phyloP scores from a whole-genome alignment of 2,329 filamentous ascomycete genomes.

The Drechmeria coniospora region DNA sequence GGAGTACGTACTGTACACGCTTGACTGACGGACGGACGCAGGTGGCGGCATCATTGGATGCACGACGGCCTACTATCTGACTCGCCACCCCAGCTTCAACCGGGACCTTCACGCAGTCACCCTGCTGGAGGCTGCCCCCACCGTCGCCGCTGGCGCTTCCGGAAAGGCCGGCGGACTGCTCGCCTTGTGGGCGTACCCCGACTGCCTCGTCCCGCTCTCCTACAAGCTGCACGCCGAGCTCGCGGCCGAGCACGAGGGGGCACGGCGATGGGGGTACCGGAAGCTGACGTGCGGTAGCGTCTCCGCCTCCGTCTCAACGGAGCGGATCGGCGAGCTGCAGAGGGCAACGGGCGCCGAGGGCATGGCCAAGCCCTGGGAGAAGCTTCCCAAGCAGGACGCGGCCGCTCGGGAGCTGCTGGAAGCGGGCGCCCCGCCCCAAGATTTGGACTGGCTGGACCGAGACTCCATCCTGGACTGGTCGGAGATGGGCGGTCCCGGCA shows the following conservation, averaged over 20 bases:
- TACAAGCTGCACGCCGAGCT: conserved; percentile 73
- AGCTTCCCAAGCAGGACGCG: conserved; percentile 42
- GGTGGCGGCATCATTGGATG: conserved; percentile 88
- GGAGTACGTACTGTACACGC: no score
- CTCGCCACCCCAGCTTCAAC: conserved; percentile 69
- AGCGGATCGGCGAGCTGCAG: conserved; percentile 17
- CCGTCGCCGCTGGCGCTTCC: conserved; percentile 79
- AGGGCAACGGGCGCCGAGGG: conserved; percentile 7
- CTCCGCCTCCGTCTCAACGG: conserved; percentile 20
- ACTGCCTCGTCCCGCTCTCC: conserved; percentile 68
- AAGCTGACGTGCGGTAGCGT: conserved; percentile 56
- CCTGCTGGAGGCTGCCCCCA: conserved; percentile 67
- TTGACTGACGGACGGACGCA: conserved; percentile 18
- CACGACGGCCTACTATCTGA: conserved; percentile 82
- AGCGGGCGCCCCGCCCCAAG: conserved; percentile 50
- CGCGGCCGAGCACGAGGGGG: conserved; percentile 68
- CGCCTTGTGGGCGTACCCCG: conserved; percentile 82
- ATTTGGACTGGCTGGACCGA: conserved; percentile 71
- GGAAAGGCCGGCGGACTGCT: conserved; percentile 89
- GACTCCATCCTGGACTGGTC: conserved; percentile 55
- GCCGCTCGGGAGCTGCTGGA: conserved; percentile 31
- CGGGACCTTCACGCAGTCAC: conserved; percentile 62
- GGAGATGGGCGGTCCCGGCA: conserved; percentile 58
- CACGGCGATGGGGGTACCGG: conserved; percentile 73
- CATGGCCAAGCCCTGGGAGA: conserved; percentile 38